Conservation (phyloP, 164 flowering plant genomes). For the Cinnamomum chago region DNA sequence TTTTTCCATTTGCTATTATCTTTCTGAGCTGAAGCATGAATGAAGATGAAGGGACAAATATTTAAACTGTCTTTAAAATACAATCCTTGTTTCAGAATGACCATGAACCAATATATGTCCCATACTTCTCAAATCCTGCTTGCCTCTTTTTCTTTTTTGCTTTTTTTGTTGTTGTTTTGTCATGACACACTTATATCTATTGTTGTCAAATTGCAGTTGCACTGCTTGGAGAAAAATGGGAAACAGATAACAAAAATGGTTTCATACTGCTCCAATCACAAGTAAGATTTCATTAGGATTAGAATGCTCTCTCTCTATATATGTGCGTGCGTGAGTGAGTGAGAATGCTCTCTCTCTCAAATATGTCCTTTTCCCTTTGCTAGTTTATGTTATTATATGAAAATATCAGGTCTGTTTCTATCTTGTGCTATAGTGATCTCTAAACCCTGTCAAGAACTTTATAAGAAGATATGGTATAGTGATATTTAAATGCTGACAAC, state of each 20-base stretch:
- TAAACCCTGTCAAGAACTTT: no score
- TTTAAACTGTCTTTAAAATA: background rate
- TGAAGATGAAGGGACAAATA: background rate
- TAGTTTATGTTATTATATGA: background rate
- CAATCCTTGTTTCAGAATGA: background rate
- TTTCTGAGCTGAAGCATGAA: background rate
- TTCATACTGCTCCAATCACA: constrained; percentile 88
- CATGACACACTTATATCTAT: background rate
- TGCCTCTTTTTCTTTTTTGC: background rate
- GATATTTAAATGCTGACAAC: no score
- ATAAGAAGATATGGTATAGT: no score
- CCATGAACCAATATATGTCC: background rate
- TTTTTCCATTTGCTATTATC: background rate
- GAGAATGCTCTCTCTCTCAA: background rate
- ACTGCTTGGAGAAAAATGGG: constrained; percentile 78
- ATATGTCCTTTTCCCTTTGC: no score
- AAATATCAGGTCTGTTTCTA: no score
- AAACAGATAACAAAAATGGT: constrained; percentile 81
- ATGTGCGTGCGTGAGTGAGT: no score
- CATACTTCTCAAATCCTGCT: background rate
- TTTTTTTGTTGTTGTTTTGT: constrained; percentile 3
- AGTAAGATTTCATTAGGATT: constrained; percentile 30
- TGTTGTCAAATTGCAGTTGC: constrained; percentile 55
- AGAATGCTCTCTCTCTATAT: background rate
- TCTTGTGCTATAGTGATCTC: no score